These are phyloP conservation scores for Infundibulicybe gibba DNA, from an alignment of 768 basidiomycete genomes.

Conservation along the genomic window DNA sequence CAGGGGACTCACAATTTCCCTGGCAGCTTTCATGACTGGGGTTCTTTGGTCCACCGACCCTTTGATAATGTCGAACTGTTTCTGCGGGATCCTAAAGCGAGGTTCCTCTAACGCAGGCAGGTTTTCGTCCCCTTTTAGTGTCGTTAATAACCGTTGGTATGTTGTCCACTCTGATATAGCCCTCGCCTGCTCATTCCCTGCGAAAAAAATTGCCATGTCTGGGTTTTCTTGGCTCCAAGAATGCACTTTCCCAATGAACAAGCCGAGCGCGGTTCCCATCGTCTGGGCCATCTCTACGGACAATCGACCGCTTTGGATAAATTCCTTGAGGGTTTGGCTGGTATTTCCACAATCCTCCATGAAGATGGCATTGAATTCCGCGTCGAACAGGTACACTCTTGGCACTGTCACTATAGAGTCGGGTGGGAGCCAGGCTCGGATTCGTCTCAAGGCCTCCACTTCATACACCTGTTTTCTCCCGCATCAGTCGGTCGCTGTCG, in stretches of 20 bases:
- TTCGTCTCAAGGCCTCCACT: slow-evolving; percentile 5
- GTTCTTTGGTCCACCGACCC: slow-evolving; percentile 23
- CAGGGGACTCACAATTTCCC: too few relatives aligned
- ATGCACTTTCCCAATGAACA: slow-evolving; percentile 54
- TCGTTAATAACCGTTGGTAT: slow-evolving; percentile 38
- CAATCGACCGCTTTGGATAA: slow-evolving; percentile 30
- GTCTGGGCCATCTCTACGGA: slow-evolving; percentile 25
- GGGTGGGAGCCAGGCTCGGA: slow-evolving; percentile 2
- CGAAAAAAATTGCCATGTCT: slow-evolving; percentile 29
- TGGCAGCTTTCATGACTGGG: slow-evolving; percentile 16
- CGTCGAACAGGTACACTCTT: slow-evolving; percentile 34
- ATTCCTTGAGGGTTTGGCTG: slow-evolving; percentile 32
- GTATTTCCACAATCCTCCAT: slow-evolving; percentile 45
- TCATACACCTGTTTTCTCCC: slow-evolving; percentile 7
- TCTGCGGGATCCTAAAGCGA: slow-evolving; percentile 27
- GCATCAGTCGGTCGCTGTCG: background rate
- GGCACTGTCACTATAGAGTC: slow-evolving; percentile 30
- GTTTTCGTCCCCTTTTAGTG: slow-evolving; percentile 20
- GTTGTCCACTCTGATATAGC: slow-evolving; percentile 33
- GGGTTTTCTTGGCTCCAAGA: slow-evolving; percentile 32
- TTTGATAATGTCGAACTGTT: slow-evolving; percentile 26
- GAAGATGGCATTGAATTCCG: slow-evolving; percentile 35
- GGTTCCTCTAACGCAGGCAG: slow-evolving; percentile 32
- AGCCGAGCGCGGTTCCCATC: slow-evolving; percentile 52
- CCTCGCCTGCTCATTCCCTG: slow-evolving; percentile 30